Percentiles rank a stretch among this genome's conserved stretches.
These are phyloP conservation scores for Pistacia vera DNA, from an alignment of 345 rosid genomes.

Conservation along the genomic window DNA sequence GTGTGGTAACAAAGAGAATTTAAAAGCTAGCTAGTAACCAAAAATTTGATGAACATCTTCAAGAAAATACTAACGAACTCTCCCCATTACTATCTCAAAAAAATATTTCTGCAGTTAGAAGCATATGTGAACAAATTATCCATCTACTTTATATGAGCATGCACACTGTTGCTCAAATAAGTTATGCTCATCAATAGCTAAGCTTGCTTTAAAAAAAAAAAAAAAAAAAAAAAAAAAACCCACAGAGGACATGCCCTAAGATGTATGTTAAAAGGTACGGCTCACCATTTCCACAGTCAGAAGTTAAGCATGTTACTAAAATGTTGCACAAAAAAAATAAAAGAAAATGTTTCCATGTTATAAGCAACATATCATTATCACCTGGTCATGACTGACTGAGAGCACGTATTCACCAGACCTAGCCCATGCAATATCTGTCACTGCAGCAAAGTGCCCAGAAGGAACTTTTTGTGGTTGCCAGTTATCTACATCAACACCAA, in stretches of 20 bases:
- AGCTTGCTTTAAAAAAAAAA: not conserved
- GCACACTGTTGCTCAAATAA: not conserved
- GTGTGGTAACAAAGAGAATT: not conserved
- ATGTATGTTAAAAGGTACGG: not conserved
- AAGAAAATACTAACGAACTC: not conserved
- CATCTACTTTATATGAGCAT: not conserved
- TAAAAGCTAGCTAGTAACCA: not conserved
- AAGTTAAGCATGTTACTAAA: not conserved
- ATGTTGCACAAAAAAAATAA: not conserved
- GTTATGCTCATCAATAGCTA: not conserved
- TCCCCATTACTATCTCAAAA: not conserved
- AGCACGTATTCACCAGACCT: slow-evolving; percentile 72
- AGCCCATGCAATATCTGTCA: slow-evolving; percentile 84
- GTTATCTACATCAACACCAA: slow-evolving; percentile 60
- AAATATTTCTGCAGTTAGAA: not conserved
- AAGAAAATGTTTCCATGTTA: not conserved
- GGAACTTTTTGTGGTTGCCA: slow-evolving; percentile 94
- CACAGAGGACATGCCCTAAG: not conserved
- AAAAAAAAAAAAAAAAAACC: too few relatives aligned
- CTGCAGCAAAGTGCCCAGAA: slow-evolving; percentile 86
- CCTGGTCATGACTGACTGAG: slow-evolving; percentile 96
- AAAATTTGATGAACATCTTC: not conserved
- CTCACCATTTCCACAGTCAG: not conserved
- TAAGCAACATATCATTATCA: slow-evolving; percentile 19
- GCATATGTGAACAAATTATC: not conserved